Conservation (phyloP, 805 yeast species). For the Candida montana region DNA sequence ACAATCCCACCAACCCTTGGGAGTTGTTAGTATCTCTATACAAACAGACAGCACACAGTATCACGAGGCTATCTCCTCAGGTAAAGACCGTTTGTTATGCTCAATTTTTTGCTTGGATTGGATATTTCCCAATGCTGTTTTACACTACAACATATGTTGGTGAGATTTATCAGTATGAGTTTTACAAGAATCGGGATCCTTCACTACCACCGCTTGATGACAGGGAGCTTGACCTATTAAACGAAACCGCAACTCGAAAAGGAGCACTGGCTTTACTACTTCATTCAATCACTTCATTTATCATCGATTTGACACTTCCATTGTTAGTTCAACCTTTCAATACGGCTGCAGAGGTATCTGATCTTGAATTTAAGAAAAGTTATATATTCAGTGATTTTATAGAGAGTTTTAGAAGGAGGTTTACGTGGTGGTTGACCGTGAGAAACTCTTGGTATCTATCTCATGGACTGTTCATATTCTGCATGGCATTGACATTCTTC, state of each 20-base stretch:
- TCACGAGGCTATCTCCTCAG: conserved; percentile 41
- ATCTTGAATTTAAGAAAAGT: conserved; percentile 8
- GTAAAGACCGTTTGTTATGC: conserved; percentile 47
- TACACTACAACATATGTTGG: conserved; percentile 65
- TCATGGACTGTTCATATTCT: conserved; percentile 43
- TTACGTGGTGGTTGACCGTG: conserved; percentile 27
- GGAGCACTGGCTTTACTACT: conserved; percentile 48
- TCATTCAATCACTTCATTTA: conserved; percentile 43
- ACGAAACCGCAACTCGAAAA: conserved; percentile 44
- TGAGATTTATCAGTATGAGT: conserved; percentile 43
- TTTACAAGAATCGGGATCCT: conserved; percentile 30
- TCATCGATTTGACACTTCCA: conserved; percentile 42
- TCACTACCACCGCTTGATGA: conserved; percentile 31
- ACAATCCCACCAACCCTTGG: conserved; percentile 20
- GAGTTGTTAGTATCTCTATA: conserved; percentile 19
- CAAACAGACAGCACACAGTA: conserved; percentile 33
- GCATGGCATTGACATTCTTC: conserved; percentile 43
- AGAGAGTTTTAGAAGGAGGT: conserved; percentile 10
- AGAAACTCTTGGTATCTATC: conserved; percentile 45
- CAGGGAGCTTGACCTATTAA: conserved; percentile 30
- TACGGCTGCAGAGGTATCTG: conserved; percentile 5
- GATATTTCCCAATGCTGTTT: conserved; percentile 61
- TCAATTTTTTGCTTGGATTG: conserved; percentile 64
- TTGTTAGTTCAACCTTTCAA: conserved; percentile 32
- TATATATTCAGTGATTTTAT: conserved; percentile 6